Base-by-base conservation (phyloP, 352 stramenopile genomes). In the Plasmopara muralis region DNA sequence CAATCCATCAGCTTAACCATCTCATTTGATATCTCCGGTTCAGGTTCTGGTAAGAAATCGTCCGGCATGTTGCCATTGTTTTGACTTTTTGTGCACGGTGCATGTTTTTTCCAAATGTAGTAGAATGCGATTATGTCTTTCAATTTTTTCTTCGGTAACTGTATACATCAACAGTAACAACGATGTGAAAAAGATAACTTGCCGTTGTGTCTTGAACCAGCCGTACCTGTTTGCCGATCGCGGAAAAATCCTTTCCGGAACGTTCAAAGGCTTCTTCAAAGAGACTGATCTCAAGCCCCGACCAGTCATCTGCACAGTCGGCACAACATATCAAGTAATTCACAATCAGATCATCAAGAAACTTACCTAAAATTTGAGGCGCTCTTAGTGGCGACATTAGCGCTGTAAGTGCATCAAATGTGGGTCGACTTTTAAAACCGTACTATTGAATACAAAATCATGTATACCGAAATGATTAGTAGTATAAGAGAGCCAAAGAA, bases 81-180 rank as follows among this genome's bases (percentile, higher is more conserved):
- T 48, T 55, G 67, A 39, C 47, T 60, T 62, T 70, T 77, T 28
- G 48, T 40, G 40, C 66, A 71, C 13, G 70, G 74, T 4, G 77
- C 77, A 30, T 87, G 75, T 47, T 87, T 90, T 47, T 94, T 94
- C 84, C 84, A 94, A 28, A 91, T 68, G 50, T 94, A 94, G 47
- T 93, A 94, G 28, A 92, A 83, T 9, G 70, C 72, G 25, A 94
- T 83, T 14, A 70, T 73, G 43, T 93, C 72, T 28, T 77, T 77
- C 7, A 76, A 64, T 0, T 47, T 70, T 53, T 94, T 94, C 14
- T 66, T 60, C 8, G 68, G 59, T 9, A 94, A 64, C 83, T 92
- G 39, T 28, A 13, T 43, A 6, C 43, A 30, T 28, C n/a, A 56
- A n/a, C 3, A 30, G 14, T 38, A 50, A 12, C 4, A 45, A 16